Percentiles rank a stretch among this genome's conserved stretches.
phyloP scores from a whole-genome alignment of 139 green algal genomes.

The Coelastrella sp. region DNA sequence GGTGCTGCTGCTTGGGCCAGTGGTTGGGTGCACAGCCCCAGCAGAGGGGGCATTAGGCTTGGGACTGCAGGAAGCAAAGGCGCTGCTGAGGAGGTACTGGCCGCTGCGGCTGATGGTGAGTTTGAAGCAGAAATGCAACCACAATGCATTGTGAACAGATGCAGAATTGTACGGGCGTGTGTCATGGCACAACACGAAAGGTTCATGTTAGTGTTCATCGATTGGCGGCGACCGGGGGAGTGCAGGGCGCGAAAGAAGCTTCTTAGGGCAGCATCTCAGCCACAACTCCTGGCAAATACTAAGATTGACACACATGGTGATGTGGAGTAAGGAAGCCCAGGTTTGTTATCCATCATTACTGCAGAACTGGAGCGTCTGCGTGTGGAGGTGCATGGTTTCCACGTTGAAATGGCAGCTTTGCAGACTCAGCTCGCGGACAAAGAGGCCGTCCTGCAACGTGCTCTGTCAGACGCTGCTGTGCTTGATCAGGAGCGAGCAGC shows the following conservation, averaged over 20 bases:
- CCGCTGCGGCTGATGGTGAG: slow-evolving; percentile 45
- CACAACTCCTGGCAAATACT: too few relatives aligned
- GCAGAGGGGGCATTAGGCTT: neutral
- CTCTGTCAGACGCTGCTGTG: slow-evolving; percentile 15
- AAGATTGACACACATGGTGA: too few relatives aligned
- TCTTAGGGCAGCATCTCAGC: too few relatives aligned
- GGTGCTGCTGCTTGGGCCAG: slow-evolving; percentile 13
- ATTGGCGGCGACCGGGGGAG: too few relatives aligned
- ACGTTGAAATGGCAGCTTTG: slow-evolving; percentile 33
- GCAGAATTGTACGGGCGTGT: neutral
- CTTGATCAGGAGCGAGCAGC: neutral
- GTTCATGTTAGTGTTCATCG: neutral
- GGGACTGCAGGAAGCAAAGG: slow-evolving; percentile 23
- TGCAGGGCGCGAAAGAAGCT: too few relatives aligned
- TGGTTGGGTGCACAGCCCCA: slow-evolving; percentile 20
- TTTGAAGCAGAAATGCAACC: too few relatives aligned
- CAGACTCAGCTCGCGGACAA: slow-evolving; percentile 39
- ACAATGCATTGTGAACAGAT: too few relatives aligned
- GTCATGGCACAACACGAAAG: neutral
- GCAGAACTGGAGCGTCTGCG: slow-evolving; percentile 46
- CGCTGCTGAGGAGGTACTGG: slow-evolving; percentile 23
- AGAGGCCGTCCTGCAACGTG: slow-evolving; percentile 4
- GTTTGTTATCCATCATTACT: neutral
- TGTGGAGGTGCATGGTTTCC: slow-evolving; percentile 41
- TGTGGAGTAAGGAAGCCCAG: too few relatives aligned